phyloP scores from a whole-genome alignment of 2,329 filamentous ascomycete species.

The Penicillium sp. region DNA sequence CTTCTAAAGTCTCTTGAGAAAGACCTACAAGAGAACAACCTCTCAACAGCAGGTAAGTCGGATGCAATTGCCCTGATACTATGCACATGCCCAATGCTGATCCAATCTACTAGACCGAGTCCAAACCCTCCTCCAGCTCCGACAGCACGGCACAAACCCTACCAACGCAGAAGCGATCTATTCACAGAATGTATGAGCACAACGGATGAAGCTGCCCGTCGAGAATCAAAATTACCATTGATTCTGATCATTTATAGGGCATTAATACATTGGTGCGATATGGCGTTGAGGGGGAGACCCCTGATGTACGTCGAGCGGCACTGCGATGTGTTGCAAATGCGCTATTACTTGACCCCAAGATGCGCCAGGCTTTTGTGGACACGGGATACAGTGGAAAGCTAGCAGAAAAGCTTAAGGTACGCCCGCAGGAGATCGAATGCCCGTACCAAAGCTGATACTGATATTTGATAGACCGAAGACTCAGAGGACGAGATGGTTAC shows the following conservation, averaged over 20 bases:
- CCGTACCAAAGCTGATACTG: neutral
- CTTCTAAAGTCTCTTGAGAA: slow-evolving; percentile 62
- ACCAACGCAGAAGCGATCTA: slow-evolving; percentile 78
- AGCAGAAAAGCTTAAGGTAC: slow-evolving; percentile 66
- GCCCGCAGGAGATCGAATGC: neutral
- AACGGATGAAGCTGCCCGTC: neutral
- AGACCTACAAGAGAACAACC: slow-evolving; percentile 61
- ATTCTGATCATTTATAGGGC: slow-evolving; percentile 55
- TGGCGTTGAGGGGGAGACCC: slow-evolving; percentile 67
- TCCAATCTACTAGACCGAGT: slow-evolving; percentile 32
- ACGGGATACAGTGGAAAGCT: slow-evolving; percentile 66
- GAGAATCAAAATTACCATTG: neutral
- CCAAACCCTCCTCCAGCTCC: slow-evolving; percentile 61
- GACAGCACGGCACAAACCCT: slow-evolving; percentile 73
- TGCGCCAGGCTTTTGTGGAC: slow-evolving; percentile 72
- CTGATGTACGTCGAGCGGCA: slow-evolving; percentile 68
- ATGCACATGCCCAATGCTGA: neutral
- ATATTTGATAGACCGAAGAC: slow-evolving; percentile 57
- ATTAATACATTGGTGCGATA: slow-evolving; percentile 70
- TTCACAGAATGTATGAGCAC: slow-evolving; percentile 63
- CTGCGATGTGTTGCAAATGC: slow-evolving; percentile 84
- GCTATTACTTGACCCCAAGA: slow-evolving; percentile 66
- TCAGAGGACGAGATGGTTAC: slow-evolving; percentile 83
- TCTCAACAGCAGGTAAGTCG: slow-evolving; percentile 61
- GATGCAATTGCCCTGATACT: neutral